Evolutionary conservation across 257 asterid species (phyloP).

Genomic region (Scutellaria baicalensis): DNA sequence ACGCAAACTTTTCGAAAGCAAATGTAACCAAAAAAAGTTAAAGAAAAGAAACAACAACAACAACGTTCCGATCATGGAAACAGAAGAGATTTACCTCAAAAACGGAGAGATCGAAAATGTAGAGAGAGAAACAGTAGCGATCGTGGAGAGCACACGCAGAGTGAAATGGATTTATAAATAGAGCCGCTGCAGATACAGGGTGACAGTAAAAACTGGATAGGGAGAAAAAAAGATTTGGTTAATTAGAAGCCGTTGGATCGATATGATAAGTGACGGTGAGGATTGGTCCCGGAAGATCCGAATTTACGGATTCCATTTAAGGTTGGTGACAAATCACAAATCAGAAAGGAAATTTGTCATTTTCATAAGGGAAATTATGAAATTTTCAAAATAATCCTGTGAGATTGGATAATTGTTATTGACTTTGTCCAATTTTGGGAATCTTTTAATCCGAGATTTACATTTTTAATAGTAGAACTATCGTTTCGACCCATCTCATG

Average conservation of each 20-base stretch:
- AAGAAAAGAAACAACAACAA: not conserved
- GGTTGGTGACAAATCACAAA: too few relatives aligned
- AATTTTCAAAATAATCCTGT: too few relatives aligned
- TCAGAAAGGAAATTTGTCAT: too few relatives aligned
- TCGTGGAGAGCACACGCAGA: slow-evolving; percentile 37
- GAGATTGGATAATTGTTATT: too few relatives aligned
- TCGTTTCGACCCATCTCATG: too few relatives aligned
- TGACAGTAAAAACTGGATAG: not conserved
- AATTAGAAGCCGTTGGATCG: slow-evolving; percentile 24
- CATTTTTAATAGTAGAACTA: too few relatives aligned
- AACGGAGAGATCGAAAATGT: slow-evolving; percentile 6
- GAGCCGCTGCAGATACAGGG: not conserved
- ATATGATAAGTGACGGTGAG: slow-evolving; percentile 16
- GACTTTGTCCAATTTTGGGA: too few relatives aligned
- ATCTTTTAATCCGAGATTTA: too few relatives aligned
- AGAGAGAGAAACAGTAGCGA: not conserved
- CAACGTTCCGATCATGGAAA: not conserved
- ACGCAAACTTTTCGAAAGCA: not conserved
- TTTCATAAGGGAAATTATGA: too few relatives aligned
- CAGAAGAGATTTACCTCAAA: slow-evolving; percentile 16
- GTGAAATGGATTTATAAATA: not conserved
- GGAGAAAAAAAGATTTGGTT: not conserved
- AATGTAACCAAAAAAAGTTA: not conserved
- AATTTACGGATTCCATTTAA: not conserved
- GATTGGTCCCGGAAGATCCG: slow-evolving; percentile 11